Evolutionary conservation across 768 basidiomycete species (phyloP), one percentile per base, ranked within the genome.

Genomic region (Gautieria morchelliformis): DNA sequence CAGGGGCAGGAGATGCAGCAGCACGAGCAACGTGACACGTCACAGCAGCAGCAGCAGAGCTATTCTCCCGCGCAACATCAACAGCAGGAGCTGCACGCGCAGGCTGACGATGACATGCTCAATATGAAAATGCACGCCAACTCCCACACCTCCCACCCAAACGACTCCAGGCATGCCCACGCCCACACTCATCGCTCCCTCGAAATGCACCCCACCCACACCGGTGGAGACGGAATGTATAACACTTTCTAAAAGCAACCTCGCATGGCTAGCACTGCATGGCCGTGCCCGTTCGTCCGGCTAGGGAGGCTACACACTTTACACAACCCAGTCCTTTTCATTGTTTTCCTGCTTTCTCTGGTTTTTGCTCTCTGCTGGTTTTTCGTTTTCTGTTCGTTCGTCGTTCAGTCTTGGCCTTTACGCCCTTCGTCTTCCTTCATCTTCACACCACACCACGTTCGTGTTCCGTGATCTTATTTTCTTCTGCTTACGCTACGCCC

Each of bases 61-160:
- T 17, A 9, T 5, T 22, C 17, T 3, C n/a, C 17, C 42, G n/a
- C 42, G 42, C 42, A 19, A 5, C 42, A 3, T 19, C 40, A 41
- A 41, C 40, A 41, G n/a, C 42, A 44, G 42, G n/a, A 14, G 42
- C 14, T 12, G n/a, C 42, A n/a, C 11, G 3, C 14, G 19, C 42
- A 44, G 4, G 75, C 73, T 68, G 76, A 75, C 2, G 64, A 66
- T 1, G 73, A 76, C 55, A 72, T 73, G 1, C 55, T 27, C 27
- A 5, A 27, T 27, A 2, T 68, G 32, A 59, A 66, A 33, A 76
- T 75, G 65, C 61, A 68, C 48, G 7, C 24, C 48, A 2, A 30
- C 22, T 49, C 24, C 32, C 24, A 27, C 24, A 5, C 48, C 48
- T 30, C 15, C 7, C 48, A 30, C 32, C 17, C 22, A 14, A 14